phyloP scores from a whole-genome alignment of 345 rosid genomes.

The thale cress (Arabidopsis thaliana) region DNA sequence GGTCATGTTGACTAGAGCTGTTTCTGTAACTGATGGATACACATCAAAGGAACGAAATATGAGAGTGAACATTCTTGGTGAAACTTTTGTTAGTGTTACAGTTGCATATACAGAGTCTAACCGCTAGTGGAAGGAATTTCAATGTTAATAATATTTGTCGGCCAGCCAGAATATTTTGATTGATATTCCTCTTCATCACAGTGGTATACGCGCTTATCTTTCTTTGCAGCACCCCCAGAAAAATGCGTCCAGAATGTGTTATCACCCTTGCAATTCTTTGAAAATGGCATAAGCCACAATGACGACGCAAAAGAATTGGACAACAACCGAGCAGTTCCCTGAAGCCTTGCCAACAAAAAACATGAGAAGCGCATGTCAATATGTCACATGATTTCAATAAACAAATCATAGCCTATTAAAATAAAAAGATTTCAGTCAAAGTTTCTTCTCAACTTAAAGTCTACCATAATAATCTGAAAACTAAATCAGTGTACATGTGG shows the following conservation, averaged over 20 bases:
- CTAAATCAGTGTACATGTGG: constrained; percentile 11
- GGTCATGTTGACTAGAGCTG: constrained; percentile 68
- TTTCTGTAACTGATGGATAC: constrained; percentile 72
- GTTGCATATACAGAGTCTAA: constrained; percentile 43
- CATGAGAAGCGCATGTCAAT: constrained; percentile 50
- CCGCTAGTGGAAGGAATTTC: constrained; percentile 87
- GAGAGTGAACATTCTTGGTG: constrained; percentile 25
- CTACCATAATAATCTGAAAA: constrained; percentile 23
- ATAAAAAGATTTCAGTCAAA: constrained; percentile 13
- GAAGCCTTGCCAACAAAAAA: constrained; percentile 67
- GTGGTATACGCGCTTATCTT: constrained; percentile 62
- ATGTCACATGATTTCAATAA: constrained; percentile 5
- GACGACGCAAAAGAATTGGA: constrained; percentile 90
- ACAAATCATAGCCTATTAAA: constrained; percentile 18
- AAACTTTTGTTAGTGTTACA: neutral
- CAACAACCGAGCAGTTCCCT: constrained; percentile 97
- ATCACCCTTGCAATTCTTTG: constrained; percentile 83
- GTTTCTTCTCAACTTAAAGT: constrained; percentile 26
- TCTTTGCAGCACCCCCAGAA: constrained; percentile 59
- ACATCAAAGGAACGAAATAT: constrained; percentile 45
- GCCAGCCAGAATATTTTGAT: constrained; percentile 93
- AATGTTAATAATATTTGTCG: constrained; percentile 88
- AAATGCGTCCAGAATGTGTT: constrained; percentile 75
- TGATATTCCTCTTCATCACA: constrained; percentile 81
- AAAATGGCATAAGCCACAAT: constrained; percentile 89